These are phyloP conservation scores for Solanum tarapatanum DNA, from an alignment of 257 asterid genomes.

Conservation along the genomic window DNA sequence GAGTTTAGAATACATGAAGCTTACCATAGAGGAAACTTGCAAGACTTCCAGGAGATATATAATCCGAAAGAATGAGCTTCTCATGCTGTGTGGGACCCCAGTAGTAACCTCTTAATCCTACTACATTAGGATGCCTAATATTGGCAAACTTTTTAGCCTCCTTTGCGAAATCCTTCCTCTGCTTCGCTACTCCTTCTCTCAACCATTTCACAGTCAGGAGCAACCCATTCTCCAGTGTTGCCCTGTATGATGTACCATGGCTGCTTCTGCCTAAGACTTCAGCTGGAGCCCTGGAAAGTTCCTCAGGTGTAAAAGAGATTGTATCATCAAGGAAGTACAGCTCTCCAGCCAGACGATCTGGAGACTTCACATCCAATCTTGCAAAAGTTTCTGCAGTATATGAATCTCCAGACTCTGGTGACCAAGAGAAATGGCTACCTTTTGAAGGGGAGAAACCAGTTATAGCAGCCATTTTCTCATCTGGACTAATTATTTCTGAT, in stretches of 20 bases:
- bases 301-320: slow-evolving; percentile 79
- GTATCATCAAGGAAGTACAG: slow-evolving; percentile 88
- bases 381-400: slow-evolving; percentile 55
- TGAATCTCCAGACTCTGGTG: slow-evolving; percentile 91
- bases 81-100: slow-evolving; percentile 99
- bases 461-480: slow-evolving; percentile 53
- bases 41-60: slow-evolving; percentile 94
- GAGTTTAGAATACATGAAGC: not conserved
- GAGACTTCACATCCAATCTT: slow-evolving; percentile 74
- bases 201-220: slow-evolving; percentile 94
- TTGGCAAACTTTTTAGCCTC: slow-evolving; percentile 96
- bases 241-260: slow-evolving; percentile 88
- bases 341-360: slow-evolving; percentile 85
- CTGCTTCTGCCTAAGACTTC: slow-evolving; percentile 96
- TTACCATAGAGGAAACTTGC: slow-evolving; percentile 89
- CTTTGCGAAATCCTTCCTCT: slow-evolving; percentile 89
- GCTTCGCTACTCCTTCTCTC: slow-evolving; percentile 98
- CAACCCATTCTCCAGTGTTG: slow-evolving; percentile 78
- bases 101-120: slow-evolving; percentile 92
- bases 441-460: slow-evolving; percentile 90
- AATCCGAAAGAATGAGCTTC: slow-evolving; percentile 93
- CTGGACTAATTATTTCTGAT: slow-evolving; percentile 62
- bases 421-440: slow-evolving; percentile 80
- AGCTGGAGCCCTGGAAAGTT: slow-evolving; percentile 87
- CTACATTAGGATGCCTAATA: slow-evolving; percentile 91